phyloP scores from a whole-genome alignment of 2,329 filamentous ascomycete genomes.

The Cordyceps sp. region DNA sequence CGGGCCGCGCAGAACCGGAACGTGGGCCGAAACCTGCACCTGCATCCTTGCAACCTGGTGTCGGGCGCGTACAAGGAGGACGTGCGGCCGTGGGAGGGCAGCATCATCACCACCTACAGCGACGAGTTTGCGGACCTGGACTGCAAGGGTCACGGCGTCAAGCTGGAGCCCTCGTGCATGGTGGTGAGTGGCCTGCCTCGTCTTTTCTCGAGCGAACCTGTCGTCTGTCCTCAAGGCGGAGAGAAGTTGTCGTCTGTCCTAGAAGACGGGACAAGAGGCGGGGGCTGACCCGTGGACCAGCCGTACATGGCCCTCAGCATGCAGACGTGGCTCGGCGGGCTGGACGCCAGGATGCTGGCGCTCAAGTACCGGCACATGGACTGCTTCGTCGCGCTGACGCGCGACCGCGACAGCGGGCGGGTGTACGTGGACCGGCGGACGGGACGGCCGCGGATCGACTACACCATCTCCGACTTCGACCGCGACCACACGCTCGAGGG shows the following conservation, averaged over 20 bases:
- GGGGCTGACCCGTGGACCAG: slow-evolving; percentile 16
- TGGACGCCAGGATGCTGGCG: slow-evolving; percentile 56
- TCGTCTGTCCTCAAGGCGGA: too few relatives aligned
- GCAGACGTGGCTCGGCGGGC: slow-evolving; percentile 48
- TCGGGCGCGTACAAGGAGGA: slow-evolving; percentile 52
- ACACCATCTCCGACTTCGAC: slow-evolving; percentile 57
- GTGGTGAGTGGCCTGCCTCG: slow-evolving; percentile 27
- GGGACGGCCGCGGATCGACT: slow-evolving; percentile 50
- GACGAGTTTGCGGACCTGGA: slow-evolving; percentile 70
- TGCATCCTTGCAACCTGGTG: slow-evolving; percentile 56
- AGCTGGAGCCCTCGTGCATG: slow-evolving; percentile 66
- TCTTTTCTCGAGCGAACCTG: too few relatives aligned
- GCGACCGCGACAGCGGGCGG: slow-evolving; percentile 60
- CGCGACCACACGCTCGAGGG: slow-evolving; percentile 55
- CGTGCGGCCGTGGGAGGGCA: slow-evolving; percentile 53
- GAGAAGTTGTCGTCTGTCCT: too few relatives aligned
- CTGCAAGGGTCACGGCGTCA: slow-evolving; percentile 62
- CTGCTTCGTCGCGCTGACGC: slow-evolving; percentile 55
- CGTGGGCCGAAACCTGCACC: slow-evolving; percentile 64
- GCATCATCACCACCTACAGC: slow-evolving; percentile 65
- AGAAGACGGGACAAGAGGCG: too few relatives aligned
- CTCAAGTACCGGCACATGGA: slow-evolving; percentile 53
- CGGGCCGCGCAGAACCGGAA: slow-evolving; percentile 44
- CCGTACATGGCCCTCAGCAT: slow-evolving; percentile 47
- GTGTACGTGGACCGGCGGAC: slow-evolving; percentile 57